These are phyloP conservation scores for Eragrostis curvula DNA, from an alignment of 176 grass and related monocot genomes.

Conservation along the genomic window DNA sequence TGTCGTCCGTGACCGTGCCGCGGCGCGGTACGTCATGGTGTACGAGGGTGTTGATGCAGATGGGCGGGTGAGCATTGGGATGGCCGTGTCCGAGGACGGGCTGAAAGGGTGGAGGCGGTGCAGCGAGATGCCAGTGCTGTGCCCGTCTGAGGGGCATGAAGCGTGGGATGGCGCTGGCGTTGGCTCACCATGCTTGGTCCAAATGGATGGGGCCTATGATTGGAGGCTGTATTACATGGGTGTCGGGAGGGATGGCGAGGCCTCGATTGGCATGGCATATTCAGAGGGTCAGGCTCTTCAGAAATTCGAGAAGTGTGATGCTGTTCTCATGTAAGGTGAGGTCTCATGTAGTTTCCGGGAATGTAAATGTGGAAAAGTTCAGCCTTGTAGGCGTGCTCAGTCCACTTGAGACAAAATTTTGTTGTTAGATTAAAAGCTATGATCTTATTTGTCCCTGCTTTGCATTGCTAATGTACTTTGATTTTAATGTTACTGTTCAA, in stretches of 20 bases:
- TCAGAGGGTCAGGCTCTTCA: conserved; percentile 60
- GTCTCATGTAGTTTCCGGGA: conserved; percentile 12
- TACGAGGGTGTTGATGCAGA: conserved; percentile 67
- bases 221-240: conserved; percentile 89
- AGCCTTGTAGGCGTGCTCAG: conserved; percentile 13
- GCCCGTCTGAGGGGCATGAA: conserved; percentile 46
- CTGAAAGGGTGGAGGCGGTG: conserved; percentile 78
- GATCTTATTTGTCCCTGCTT: neutral
- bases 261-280: conserved; percentile 72
- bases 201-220: conserved; percentile 63
- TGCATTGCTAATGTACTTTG: neutral
- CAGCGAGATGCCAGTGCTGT: conserved; percentile 51
- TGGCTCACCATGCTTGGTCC: conserved; percentile 71
- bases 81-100: conserved; percentile 68
- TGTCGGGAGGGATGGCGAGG: conserved; percentile 50
- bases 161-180: conserved; percentile 71
- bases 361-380: conserved; percentile 21
- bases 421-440: conserved; percentile 17
- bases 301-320: conserved; percentile 70
- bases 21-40: conserved; percentile 66
- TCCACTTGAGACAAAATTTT: conserved; percentile 11
- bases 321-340: conserved; percentile 62
- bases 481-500: neutral
- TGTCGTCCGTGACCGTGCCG: conserved; percentile 64
- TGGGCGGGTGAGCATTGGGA: conserved; percentile 61